Evolutionary conservation across 805 yeast species (phyloP).

Genomic region (Candida argentea): DNA sequence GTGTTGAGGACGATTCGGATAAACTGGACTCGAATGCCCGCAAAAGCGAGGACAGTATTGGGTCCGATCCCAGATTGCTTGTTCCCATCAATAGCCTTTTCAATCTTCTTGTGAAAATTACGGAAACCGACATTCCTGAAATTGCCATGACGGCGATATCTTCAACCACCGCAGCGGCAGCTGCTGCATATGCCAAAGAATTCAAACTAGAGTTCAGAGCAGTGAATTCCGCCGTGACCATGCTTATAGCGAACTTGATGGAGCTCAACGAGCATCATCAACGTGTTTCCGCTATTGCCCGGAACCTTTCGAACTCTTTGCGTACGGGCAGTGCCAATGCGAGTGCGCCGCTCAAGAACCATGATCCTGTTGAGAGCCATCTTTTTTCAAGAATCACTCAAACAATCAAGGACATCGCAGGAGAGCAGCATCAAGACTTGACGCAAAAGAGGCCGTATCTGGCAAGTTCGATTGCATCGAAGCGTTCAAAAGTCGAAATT

Average conservation of each 20-base stretch:
- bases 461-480: slow-evolving; percentile 1
- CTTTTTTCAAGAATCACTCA: slow-evolving; percentile 1
- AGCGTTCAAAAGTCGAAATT: slow-evolving; percentile 4
- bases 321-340: not conserved
- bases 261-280: slow-evolving; percentile 15
- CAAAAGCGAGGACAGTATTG: slow-evolving; percentile 4
- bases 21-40: slow-evolving; percentile 10
- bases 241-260: slow-evolving; percentile 14
- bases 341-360: not conserved
- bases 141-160: slow-evolving; percentile 26
- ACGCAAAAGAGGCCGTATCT: not conserved
- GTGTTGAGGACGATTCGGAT: slow-evolving; percentile 7
- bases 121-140: slow-evolving; percentile 22
- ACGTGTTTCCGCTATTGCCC: slow-evolving; percentile 13
- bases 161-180: slow-evolving; percentile 27
- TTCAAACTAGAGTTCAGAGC: slow-evolving; percentile 10
- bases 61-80: slow-evolving; percentile 15
- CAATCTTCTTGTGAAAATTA: slow-evolving; percentile 24
- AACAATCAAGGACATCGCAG: slow-evolving; percentile 2
- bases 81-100: slow-evolving; percentile 23
- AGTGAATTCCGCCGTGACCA: slow-evolving; percentile 15
- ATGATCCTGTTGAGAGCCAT: not conserved
- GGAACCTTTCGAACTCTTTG: slow-evolving; percentile 7
- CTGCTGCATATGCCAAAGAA: slow-evolving; percentile 23
- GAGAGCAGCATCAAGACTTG: too few species aligned